A percentile compares a stretch with the other conserved stretches of the same genome.
Evolutionary conservation across 1,284 basidiomycete species (phyloP).

Genomic region (Ustilago trichophora): DNA sequence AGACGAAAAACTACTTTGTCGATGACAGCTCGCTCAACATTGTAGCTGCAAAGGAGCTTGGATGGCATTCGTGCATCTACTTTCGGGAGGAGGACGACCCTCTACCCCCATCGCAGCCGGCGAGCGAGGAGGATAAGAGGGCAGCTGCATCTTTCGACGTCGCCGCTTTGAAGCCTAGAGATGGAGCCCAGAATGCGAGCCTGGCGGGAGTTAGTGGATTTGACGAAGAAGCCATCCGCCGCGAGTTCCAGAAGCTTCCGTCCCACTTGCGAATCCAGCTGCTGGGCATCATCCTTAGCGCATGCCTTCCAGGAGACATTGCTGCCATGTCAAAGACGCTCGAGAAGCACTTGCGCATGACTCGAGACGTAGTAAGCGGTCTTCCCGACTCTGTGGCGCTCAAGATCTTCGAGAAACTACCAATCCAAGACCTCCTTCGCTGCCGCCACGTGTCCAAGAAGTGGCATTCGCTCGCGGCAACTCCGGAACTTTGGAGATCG

Average conservation of each 20-base stretch:
- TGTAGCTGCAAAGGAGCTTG: conserved; percentile 54
- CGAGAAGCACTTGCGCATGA: conserved; percentile 80
- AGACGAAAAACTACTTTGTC: conserved; percentile 57
- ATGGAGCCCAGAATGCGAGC: background rate
- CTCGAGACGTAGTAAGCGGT: conserved; percentile 80
- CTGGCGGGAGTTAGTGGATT: conserved; percentile 13
- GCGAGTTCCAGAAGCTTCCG: conserved; percentile 39
- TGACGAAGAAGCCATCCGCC: conserved; percentile 41
- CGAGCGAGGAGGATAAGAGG: conserved; percentile 15
- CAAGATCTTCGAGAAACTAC: conserved; percentile 75
- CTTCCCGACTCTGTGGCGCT: conserved; percentile 76
- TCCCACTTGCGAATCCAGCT: conserved; percentile 41
- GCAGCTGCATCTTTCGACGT: conserved; percentile 24
- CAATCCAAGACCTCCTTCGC: conserved; percentile 71
- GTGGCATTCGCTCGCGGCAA: conserved; percentile 76
- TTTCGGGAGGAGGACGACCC: conserved; percentile 52
- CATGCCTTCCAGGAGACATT: conserved; percentile 55
- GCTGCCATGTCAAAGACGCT: conserved; percentile 69
- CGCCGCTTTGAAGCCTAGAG: conserved; percentile 8
- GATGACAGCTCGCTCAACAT: conserved; percentile 64
- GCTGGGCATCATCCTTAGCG: conserved; percentile 49
- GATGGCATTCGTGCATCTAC: conserved; percentile 60
- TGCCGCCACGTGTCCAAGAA: conserved; percentile 75
- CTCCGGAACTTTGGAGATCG: conserved; percentile 79
- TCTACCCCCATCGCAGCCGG: conserved; percentile 2